Conservation (phyloP, 768 basidiomycete species). For the Phlegmacium glaucopus region DNA sequence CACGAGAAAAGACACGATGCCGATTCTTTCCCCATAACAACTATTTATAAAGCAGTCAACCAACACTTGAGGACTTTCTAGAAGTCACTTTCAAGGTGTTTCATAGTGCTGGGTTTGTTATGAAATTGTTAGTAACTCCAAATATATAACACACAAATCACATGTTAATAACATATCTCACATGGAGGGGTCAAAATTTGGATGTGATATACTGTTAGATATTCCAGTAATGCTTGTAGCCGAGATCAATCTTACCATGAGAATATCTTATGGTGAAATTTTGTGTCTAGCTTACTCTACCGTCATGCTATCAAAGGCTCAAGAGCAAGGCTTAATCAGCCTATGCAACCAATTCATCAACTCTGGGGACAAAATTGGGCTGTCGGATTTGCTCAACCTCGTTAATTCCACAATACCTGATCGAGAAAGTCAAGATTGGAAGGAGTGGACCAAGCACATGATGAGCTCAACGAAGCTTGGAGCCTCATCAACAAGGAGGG, state of each 20-base stretch:
- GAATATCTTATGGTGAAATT: neutral
- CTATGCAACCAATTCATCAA: neutral
- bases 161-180: neutral
- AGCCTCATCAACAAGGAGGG: constrained; percentile 6
- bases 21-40: too few species aligned
- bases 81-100: too few species aligned
- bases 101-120: neutral
- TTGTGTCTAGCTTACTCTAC: neutral
- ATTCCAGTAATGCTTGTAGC: neutral
- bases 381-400: neutral
- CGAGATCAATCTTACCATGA: neutral
- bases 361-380: neutral
- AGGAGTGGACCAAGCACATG: constrained; percentile 15
- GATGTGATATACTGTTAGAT: neutral
- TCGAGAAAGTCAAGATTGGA: constrained; percentile 9
- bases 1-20: too few species aligned
- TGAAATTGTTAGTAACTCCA: neutral
- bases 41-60: too few species aligned
- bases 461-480: constrained; percentile 13
- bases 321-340: neutral
- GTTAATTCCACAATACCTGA: constrained; percentile 4
- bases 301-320: neutral
- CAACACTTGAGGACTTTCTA: too few species aligned
- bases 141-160: neutral
- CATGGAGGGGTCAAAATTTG: neutral